Evolutionary conservation across 257 asterid species (phyloP).

Genomic region (Gentiana macrophylla): DNA sequence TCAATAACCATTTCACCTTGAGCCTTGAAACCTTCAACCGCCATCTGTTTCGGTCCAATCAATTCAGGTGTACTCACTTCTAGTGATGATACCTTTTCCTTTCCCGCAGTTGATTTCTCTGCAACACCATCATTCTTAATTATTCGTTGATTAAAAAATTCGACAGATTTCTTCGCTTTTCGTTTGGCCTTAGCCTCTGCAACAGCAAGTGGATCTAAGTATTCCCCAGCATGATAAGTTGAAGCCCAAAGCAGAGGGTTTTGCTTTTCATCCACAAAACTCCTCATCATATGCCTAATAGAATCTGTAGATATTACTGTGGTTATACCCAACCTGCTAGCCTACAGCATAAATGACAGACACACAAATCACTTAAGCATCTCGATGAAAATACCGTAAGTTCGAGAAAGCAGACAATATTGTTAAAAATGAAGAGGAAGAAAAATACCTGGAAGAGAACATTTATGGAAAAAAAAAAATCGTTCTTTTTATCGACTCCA

Average conservation of each 20-base stretch:
- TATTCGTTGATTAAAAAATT: conserved; percentile 33
- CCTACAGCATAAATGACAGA: conserved; percentile 38
- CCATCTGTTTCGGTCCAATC: conserved; percentile 87
- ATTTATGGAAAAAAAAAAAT: no score
- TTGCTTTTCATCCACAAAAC: conserved; percentile 86
- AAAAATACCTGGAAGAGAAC: no score
- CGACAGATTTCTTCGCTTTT: conserved; percentile 69
- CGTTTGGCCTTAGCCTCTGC: conserved; percentile 80
- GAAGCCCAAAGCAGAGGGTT: conserved; percentile 98
- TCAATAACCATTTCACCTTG: conserved; percentile 99
- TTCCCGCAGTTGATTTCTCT: conserved; percentile 22
- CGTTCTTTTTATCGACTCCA: no score
- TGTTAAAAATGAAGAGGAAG: no score
- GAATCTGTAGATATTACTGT: conserved; percentile 95
- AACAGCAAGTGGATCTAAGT: conserved; percentile 87
- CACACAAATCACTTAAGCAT: neutral
- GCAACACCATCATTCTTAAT: conserved; percentile 33
- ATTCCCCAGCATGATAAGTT: conserved; percentile 96
- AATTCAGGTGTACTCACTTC: conserved; percentile 43
- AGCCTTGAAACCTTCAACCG: conserved; percentile 94
- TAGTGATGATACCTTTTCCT: conserved; percentile 10
- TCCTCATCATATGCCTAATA: conserved; percentile 98
- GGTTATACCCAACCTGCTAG: conserved; percentile 93
- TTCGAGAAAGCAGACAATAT: conserved; percentile 1
- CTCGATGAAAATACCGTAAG: neutral